Evolutionary conservation across 1,284 basidiomycete genomes (phyloP).

Genomic region (Anthracocystis setariae): DNA sequence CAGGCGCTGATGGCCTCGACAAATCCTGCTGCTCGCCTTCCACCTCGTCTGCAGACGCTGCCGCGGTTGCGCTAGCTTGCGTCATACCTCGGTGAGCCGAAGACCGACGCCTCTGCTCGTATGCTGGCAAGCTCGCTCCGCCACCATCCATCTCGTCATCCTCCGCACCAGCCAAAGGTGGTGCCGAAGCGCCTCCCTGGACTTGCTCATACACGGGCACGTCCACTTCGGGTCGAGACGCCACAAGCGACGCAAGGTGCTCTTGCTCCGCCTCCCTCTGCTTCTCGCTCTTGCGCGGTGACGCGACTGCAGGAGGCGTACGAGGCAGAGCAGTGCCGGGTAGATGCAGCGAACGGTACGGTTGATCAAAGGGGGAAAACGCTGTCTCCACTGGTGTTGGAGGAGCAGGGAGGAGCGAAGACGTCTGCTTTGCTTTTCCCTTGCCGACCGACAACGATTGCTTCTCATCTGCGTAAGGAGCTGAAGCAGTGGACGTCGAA

Average conservation of each 20-base stretch:
- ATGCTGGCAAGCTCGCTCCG: conserved; percentile 10
- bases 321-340: conserved; percentile 7
- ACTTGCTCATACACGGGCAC: conserved; percentile 32
- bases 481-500: neutral
- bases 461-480: neutral
- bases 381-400: conserved; percentile 34
- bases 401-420: conserved; percentile 36
- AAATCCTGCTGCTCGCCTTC: neutral
- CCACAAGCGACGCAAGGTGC: conserved; percentile 29
- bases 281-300: conserved; percentile 38
- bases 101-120: conserved; percentile 8
- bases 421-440: conserved; percentile 24
- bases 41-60: neutral
- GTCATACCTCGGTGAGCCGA: neutral
- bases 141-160: conserved; percentile 1
- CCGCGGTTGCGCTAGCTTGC: neutral
- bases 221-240: conserved; percentile 24
- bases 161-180: conserved; percentile 12
- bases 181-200: conserved; percentile 9
- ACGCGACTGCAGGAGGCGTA: conserved; percentile 1
- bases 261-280: conserved; percentile 42
- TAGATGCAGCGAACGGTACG: conserved; percentile 31
- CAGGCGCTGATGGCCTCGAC: conserved; percentile 21
- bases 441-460: conserved; percentile 8
- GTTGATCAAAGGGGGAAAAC: conserved; percentile 56